Conservation (phyloP, 2,329 filamentous ascomycete species). For the Rutstroemia sp. region DNA sequence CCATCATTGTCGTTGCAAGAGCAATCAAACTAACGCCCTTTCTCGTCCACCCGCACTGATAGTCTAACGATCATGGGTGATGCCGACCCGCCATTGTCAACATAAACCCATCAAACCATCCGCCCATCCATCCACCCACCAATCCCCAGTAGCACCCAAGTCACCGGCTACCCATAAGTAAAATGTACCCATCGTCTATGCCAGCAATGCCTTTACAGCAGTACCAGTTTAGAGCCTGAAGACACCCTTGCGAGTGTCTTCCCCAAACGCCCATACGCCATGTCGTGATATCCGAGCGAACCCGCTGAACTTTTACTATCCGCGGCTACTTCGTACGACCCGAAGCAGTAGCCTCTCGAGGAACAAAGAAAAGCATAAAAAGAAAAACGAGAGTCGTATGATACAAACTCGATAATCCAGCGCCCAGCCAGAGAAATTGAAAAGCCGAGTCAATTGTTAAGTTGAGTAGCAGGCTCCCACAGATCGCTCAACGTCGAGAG, state of each 20-base stretch:
- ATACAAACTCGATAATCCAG: slow-evolving; percentile 26
- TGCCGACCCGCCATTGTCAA: slow-evolving; percentile 13
- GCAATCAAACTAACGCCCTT: slow-evolving; percentile 15
- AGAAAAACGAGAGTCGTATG: slow-evolving; percentile 28
- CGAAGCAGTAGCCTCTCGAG: slow-evolving; percentile 18
- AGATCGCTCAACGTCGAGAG: slow-evolving; percentile 16
- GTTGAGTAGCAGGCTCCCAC: slow-evolving; percentile 11
- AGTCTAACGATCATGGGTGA: not conserved
- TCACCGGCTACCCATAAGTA: slow-evolving; percentile 19
- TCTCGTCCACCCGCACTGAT: slow-evolving; percentile 14
- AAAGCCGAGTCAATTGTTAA: slow-evolving; percentile 16
- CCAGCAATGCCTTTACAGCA: slow-evolving; percentile 26
- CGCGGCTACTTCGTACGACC: slow-evolving; percentile 23
- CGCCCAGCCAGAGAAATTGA: slow-evolving; percentile 16
- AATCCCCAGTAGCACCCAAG: slow-evolving; percentile 12
- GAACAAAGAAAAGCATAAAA: slow-evolving; percentile 11
- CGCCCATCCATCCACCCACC: slow-evolving; percentile 10
- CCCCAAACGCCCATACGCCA: slow-evolving; percentile 25
- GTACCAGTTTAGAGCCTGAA: slow-evolving; percentile 21
- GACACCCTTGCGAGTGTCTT: slow-evolving; percentile 21
- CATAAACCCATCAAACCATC: slow-evolving; percentile 3
- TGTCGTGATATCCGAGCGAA: slow-evolving; percentile 28
- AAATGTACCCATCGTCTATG: slow-evolving; percentile 24
- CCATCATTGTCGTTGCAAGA: slow-evolving; percentile 19
- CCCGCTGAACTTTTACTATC: slow-evolving; percentile 29